These are phyloP conservation scores for Zelopaecilomyces penicillatus DNA, from an alignment of 2,329 filamentous ascomycete species.

Conservation along the genomic window DNA sequence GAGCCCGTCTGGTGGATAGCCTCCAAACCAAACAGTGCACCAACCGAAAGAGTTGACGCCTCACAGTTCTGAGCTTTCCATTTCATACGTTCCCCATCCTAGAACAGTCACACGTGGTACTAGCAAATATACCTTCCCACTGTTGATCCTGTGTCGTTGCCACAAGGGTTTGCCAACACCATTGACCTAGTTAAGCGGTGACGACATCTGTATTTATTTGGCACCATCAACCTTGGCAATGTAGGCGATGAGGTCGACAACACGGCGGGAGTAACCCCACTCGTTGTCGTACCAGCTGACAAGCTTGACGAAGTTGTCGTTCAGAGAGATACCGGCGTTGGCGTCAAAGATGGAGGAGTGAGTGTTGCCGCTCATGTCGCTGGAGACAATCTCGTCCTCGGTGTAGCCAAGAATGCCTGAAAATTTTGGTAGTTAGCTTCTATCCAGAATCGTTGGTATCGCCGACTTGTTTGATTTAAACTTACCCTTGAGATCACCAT, in stretches of 20 bases:
- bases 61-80: too few relatives aligned
- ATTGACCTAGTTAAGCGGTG: too few relatives aligned
- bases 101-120: too few relatives aligned
- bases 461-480: constrained; percentile 9
- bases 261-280: constrained; percentile 98
- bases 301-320: constrained; percentile 98
- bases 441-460: too few relatives aligned
- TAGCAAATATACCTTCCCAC: too few relatives aligned
- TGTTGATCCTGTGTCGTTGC: too few relatives aligned
- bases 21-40: too few relatives aligned
- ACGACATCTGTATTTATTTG: constrained; percentile 30
- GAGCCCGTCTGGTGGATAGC: too few relatives aligned
- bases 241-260: constrained; percentile 72
- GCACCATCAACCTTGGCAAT: constrained; percentile 66
- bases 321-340: constrained; percentile 97
- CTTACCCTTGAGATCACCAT: constrained; percentile 78
- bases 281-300: constrained; percentile 99
- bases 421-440: constrained; percentile 8
- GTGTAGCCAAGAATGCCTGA: constrained; percentile 85
- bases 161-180: too few relatives aligned
- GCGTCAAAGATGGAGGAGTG: constrained; percentile 98
- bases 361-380: constrained; percentile 85
- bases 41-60: too few relatives aligned
- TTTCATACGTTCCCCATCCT: too few relatives aligned
- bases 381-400: constrained; percentile 93